Evolutionary conservation across 2,329 filamentous ascomycete genomes (phyloP), one percentile per base, ranked within the genome.

Genomic region (Fusarium multiceps): DNA sequence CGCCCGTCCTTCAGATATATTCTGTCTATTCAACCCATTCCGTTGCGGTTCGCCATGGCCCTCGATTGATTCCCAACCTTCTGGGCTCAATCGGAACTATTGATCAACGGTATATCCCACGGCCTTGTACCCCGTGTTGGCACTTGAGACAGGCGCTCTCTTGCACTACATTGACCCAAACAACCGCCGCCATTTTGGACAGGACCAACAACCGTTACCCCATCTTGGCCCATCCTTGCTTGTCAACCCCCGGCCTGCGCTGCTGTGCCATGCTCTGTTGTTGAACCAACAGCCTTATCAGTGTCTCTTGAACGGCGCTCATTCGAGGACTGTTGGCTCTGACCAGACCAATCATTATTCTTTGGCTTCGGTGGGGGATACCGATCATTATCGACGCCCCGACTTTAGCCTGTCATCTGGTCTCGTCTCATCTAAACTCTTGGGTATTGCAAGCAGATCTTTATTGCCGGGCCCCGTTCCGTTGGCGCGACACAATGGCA

Each of bases 201-300:
- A 57, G 59, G 37, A 71, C 60, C 67, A 64, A 59, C 63, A 51
- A 51, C 47, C 55, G 25, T 42, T 34, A 50, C 25, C 49, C 51
- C 46, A 50, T 49, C 37, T 57, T 48, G 18, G 27, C 30, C 43
- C 48, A 66, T 58, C 67, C 66, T 56, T 51, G 61, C 66, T 49
- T 51, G 61, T 41, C 28, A 16, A 45, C 48, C 41, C 54, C 62
- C 42, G 62, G 53, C 49, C 42, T 32, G 51, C 23, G 23, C 41
- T 55, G 49, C 49, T 51, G 32, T 51, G 48, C 21, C 48, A 51
- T 51, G 32, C 32, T 51, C 32, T 51, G 49, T 34, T 51, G 49
- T n/a, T 51, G 46, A 25, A 69, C 67, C 66, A 68, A 70, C 67
- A 48, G 50, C 67, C 43, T 43, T 49, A 59, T 40, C 46, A 59